Evolutionary conservation across 768 basidiomycete species (phyloP).

Genomic region (Termitomyces sp.): DNA sequence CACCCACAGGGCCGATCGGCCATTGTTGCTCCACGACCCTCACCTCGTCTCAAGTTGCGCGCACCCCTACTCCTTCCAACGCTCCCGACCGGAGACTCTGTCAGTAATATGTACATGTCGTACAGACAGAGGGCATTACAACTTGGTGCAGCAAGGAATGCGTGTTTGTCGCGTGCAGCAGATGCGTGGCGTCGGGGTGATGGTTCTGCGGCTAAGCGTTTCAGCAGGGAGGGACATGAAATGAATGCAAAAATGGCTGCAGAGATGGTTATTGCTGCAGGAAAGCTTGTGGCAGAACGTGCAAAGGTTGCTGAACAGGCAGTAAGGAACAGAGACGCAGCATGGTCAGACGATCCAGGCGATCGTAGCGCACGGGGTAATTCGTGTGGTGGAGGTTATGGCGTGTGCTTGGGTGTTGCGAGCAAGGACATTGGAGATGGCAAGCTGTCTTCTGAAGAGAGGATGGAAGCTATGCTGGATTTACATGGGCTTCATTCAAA

Average conservation of each 20-base stretch:
- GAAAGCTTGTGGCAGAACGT: constrained; percentile 80
- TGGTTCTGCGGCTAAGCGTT: constrained; percentile 92
- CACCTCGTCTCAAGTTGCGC: constrained; percentile 80
- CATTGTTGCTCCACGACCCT: constrained; percentile 74
- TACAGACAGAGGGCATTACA: constrained; percentile 88
- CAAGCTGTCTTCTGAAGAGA: constrained; percentile 73
- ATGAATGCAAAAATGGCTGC: constrained; percentile 85
- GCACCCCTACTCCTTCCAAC: constrained; percentile 85
- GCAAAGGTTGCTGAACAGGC: constrained; percentile 71
- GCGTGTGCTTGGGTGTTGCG: constrained; percentile 85
- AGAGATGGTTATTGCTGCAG: constrained; percentile 84
- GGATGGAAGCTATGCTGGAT: constrained; percentile 84
- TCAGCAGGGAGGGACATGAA: constrained; percentile 91
- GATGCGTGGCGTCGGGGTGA: constrained; percentile 96
- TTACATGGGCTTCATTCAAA: constrained; percentile 91
- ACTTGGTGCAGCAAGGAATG: constrained; percentile 90
- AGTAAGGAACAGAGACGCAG: constrained; percentile 61
- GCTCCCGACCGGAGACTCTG: constrained; percentile 74
- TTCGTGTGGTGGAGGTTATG: constrained; percentile 73
- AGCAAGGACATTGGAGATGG: constrained; percentile 48
- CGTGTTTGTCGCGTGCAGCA: constrained; percentile 90
- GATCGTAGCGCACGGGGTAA: constrained; percentile 76
- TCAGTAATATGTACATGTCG: constrained; percentile 81
- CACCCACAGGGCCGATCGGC: constrained; percentile 43
- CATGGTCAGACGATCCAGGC: constrained; percentile 79